Evolutionary conservation across 495 filamentous ascomycete genomes (phyloP).

Genomic region (Talaromyces adpressus): DNA sequence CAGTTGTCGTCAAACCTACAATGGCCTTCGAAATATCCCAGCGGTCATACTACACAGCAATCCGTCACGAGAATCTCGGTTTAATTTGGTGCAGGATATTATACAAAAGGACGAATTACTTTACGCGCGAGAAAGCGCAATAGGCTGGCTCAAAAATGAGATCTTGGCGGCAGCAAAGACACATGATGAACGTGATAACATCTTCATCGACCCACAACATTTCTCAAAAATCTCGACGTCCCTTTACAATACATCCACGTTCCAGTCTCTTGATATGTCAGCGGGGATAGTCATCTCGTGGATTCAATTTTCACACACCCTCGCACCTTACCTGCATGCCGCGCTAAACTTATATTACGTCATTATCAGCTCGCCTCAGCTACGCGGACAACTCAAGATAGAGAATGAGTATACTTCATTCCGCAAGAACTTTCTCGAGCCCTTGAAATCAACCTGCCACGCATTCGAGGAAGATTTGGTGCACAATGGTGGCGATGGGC

Average conservation of each 20-base stretch:
- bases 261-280: constrained; percentile 17
- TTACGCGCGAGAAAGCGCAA: constrained; percentile 70
- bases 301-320: constrained; percentile 30
- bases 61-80: constrained; percentile 57
- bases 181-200: constrained; percentile 10
- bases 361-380: constrained; percentile 26
- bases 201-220: constrained; percentile 31
- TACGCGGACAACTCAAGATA: constrained; percentile 27
- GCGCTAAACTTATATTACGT: constrained; percentile 42
- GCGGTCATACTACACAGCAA: constrained; percentile 67
- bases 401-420: constrained; percentile 32
- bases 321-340: constrained; percentile 31
- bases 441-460: constrained; percentile 25
- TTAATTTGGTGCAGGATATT: constrained; percentile 72
- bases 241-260: constrained; percentile 21
- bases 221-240: constrained; percentile 46
- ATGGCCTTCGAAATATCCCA: constrained; percentile 68
- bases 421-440: constrained; percentile 29
- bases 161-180: constrained; percentile 38
- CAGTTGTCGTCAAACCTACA: constrained; percentile 58
- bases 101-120: constrained; percentile 69
- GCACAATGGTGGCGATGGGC: constrained; percentile 32
- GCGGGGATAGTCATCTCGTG: constrained; percentile 28
- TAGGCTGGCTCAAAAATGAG: constrained; percentile 85
- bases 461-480: constrained; percentile 29